Percentiles rank a stretch among this genome's conserved stretches.
Evolutionary conservation across 164 flowering plant genomes (phyloP).

Genomic region (Protea cynaroides): DNA sequence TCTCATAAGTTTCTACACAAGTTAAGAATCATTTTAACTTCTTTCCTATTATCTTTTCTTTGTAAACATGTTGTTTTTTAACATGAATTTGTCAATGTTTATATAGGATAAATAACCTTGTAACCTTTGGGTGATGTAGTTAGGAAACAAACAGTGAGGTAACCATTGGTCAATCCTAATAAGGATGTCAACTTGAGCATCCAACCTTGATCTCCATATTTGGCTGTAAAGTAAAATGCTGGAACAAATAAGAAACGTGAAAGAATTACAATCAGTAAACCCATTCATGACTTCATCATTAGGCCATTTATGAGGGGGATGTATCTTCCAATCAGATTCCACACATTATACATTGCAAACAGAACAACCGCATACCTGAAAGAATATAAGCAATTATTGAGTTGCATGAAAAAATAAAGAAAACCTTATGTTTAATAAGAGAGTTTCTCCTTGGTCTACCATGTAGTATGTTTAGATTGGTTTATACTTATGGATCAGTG

Average conservation of each 20-base stretch:
- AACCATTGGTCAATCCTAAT: constrained; percentile 52
- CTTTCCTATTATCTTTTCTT: no score
- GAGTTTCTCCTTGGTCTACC: no score
- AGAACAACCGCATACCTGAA: constrained; percentile 56
- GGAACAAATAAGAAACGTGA: constrained; percentile 47
- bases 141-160: constrained; percentile 56
- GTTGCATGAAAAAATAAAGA: neutral
- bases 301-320: constrained; percentile 31
- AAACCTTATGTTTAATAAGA: no score
- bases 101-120: constrained; percentile 30
- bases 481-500: no score
- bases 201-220: constrained; percentile 62
- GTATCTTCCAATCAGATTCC: constrained; percentile 47
- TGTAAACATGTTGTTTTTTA: no score
- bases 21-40: no score
- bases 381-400: neutral
- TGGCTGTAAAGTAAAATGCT: constrained; percentile 56
- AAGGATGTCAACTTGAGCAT: constrained; percentile 53
- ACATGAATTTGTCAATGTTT: no score
- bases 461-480: no score
- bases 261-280: constrained; percentile 34
- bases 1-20: neutral
- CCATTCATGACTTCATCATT: constrained; percentile 41
- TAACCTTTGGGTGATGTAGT: constrained; percentile 62
- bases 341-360: constrained; percentile 44